Base-by-base conservation (phyloP, 768 basidiomycete species). In the Gelatoporia subvermispora region DNA sequence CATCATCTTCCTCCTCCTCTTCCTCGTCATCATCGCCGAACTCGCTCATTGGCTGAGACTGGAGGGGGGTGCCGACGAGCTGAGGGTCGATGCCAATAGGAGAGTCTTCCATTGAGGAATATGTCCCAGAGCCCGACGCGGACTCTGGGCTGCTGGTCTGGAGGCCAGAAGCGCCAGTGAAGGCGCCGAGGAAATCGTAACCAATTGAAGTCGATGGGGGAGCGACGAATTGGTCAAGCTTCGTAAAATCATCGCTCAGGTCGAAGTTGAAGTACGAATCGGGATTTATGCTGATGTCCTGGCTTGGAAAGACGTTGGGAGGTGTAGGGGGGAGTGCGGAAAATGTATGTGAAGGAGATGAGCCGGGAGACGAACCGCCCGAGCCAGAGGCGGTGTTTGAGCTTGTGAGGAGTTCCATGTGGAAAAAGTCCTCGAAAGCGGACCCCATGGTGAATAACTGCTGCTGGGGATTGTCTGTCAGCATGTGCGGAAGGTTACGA, bases 11-110 rank as follows among this genome's bases (percentile, higher is more conserved):
- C 57, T 67, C 60, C 25, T 68, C 63, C 15, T 61, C 60, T 17
- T 60, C 64, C 4, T 62, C 58, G 16, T 71, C 69, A 18, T 73
- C 72, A 40, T 69, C 68, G 18, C 53, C 71, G 43, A 70, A 68
- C 60, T 53, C 73, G 65, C 57, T 78, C 60, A 51, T 65, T 49
- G 61, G 65, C 55, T 71, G 67, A 5, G 73, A 72, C 45, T 70
- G 61, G 21, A 81, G 64, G 3, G 84, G 84, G 0, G 85, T 84
- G 35, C 74, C 82, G 48, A 89, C 82, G 46, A 89, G 80, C 63
- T 85, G 84, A 0, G 88, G 88, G 63, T 91, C 85, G 61, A 91
- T 90, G 40, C 72, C 68, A 38, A 67, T 42, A 9, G 67, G 65
- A 0, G 67, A 68, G 24, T 55, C 53, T 16, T 47, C 54, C 11